Base-by-base conservation (phyloP, 371 early-diverging fungal species). In the Nosema muscidifuracis region DNA sequence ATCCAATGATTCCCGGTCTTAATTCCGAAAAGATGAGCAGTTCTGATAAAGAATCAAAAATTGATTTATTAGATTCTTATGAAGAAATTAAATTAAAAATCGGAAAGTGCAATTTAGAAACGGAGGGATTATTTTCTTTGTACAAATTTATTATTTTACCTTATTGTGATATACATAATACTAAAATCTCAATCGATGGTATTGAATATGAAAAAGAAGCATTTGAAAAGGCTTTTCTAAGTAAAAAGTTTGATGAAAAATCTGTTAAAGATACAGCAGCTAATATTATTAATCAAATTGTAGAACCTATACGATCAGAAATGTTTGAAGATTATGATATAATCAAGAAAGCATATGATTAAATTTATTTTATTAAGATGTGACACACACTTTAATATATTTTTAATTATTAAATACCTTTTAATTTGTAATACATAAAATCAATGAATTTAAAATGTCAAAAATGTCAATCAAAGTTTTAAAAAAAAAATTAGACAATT, bases 1-100 rank as follows among this genome's bases (percentile, higher is more conserved):
- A 96, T 85, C 86, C 89, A n/a, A 99, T 99, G 97, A 91, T 99
- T 0, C 93, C 94, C 33, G 97, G 97, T 22, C 86, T 99, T 60
- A 86, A 89, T 31, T 95, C 96, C 1, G 85, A 88, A 69, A 97
- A 98, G 84, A 99, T 99, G 99, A 89, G 89, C 69, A 87, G 95
- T 12, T 96, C 97, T 7, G 97, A 95, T 70, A 89, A 92, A 28
- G 88, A 92, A 76, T 92, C 94, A 62, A 99, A 99, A 86, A 91
- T 99, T 75, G 99, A 96, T 80, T 83, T 99, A 62, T 85, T 93
- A 71, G 99, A 99, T 81, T 86, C 87, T 38, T 84, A 88, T 34
- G 88, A 90, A 77, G 79, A 86, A 22, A 92, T 99, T 28, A 81
- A 85, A 77, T 89, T 89, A 75, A 99, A 99, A 87, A 83, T 99